Evolutionary conservation across 495 filamentous ascomycete genomes (phyloP).

Genomic region (Aspergillus avenaceus): DNA sequence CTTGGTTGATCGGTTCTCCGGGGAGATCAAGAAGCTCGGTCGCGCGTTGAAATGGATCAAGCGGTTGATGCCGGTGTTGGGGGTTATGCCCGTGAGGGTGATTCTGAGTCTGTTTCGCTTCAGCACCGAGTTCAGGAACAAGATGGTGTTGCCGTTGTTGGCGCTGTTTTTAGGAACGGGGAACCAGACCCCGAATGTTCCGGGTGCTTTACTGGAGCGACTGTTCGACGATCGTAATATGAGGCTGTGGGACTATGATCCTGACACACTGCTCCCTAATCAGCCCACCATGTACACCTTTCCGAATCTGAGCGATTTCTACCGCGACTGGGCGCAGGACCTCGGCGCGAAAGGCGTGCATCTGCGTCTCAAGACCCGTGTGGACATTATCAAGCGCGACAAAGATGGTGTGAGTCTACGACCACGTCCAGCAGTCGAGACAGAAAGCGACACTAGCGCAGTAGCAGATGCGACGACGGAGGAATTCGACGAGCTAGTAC

Average conservation of each 20-base stretch:
- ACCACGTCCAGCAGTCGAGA: background rate
- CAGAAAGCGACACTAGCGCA: background rate
- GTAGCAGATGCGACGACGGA: constrained; percentile 18
- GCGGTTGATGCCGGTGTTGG: constrained; percentile 67
- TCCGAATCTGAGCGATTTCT: constrained; percentile 69
- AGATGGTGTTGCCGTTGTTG: constrained; percentile 68
- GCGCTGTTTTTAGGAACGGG: constrained; percentile 77
- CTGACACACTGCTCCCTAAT: constrained; percentile 64
- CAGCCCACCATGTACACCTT: constrained; percentile 80
- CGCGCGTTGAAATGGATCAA: constrained; percentile 64
- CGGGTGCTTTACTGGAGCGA: constrained; percentile 69
- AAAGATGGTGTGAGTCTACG: constrained; percentile 51
- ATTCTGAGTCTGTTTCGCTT: constrained; percentile 69
- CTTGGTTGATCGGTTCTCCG: constrained; percentile 56
- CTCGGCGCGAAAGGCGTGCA: constrained; percentile 59
- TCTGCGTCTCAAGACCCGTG: constrained; percentile 59
- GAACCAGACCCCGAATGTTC: constrained; percentile 75
- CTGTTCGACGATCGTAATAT: constrained; percentile 71
- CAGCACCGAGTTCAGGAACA: constrained; percentile 68
- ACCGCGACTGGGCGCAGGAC: constrained; percentile 61
- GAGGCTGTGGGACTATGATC: constrained; percentile 71
- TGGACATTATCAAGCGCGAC: constrained; percentile 53
- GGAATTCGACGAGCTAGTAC: constrained; percentile 67
- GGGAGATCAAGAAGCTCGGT: constrained; percentile 64
- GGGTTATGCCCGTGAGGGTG: constrained; percentile 65